Percentiles rank a stretch among this genome's conserved stretches.
phyloP scores from a whole-genome alignment of 768 basidiomycete genomes.

The Lepiota brunneoincarnata region DNA sequence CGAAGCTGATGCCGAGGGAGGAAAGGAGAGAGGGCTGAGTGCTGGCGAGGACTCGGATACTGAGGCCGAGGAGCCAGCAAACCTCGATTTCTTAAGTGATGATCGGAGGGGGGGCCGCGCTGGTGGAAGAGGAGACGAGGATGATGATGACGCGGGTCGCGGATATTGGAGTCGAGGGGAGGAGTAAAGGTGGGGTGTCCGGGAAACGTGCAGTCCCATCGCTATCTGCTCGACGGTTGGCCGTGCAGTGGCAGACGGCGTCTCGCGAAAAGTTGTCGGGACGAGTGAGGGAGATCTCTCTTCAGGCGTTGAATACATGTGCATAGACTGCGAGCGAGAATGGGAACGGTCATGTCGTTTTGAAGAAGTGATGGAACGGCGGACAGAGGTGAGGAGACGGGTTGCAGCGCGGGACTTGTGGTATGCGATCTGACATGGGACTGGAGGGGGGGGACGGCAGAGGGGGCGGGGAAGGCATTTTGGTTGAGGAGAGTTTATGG shows the following conservation, averaged over 20 bases:
- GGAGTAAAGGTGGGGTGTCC: conserved; percentile 68
- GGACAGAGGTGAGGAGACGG: conserved; percentile 28
- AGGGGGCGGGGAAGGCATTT: neutral
- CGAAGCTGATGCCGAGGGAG: conserved; percentile 14
- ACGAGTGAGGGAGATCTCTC: conserved; percentile 18
- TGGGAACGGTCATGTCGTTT: neutral
- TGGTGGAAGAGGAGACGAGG: conserved; percentile 25
- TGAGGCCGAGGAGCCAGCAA: conserved; percentile 33
- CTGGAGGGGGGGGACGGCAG: conserved; percentile 14
- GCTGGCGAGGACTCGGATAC: conserved; percentile 51
- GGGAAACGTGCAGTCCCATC: conserved; percentile 77
- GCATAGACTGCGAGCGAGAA: conserved; percentile 18
- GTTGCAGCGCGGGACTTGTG: conserved; percentile 22
- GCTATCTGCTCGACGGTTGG: conserved; percentile 77
- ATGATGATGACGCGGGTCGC: conserved; percentile 24
- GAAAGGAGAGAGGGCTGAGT: conserved; percentile 37
- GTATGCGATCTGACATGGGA: conserved; percentile 15
- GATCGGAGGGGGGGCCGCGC: conserved; percentile 60
- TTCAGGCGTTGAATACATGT: conserved; percentile 27
- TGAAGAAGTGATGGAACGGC: conserved; percentile 26
- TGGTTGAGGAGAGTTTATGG: conserved; percentile 18
- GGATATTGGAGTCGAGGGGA: conserved; percentile 28
- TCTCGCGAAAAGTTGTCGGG: conserved; percentile 18
- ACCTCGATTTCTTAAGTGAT: conserved; percentile 55
- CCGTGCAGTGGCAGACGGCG: conserved; percentile 37